Evolutionary conservation across 2,329 filamentous ascomycete genomes (phyloP), one percentile per base, ranked within the genome.

Genomic region (Esteya vermicola): DNA sequence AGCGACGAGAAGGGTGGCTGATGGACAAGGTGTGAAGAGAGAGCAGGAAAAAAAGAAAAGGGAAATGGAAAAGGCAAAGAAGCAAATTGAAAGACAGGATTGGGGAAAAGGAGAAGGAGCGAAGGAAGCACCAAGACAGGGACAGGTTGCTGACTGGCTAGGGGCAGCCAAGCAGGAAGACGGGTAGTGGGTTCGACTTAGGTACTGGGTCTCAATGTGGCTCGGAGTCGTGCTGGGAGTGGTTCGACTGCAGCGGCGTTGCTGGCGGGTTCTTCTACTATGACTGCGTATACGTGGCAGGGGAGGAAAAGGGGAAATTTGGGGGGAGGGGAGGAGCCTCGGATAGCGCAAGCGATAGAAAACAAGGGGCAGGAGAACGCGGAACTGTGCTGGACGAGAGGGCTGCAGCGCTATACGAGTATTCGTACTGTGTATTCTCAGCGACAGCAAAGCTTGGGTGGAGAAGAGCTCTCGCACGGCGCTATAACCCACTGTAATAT

Each of bases 241-340:
- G 36, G 36, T 32, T 38, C 36, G 36, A 32, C 19, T n/a, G n/a
- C n/a, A n/a, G n/a, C n/a, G n/a, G n/a, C n/a, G n/a, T n/a, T n/a
- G n/a, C n/a, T n/a, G n/a, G n/a, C n/a, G n/a, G n/a, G n/a, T n/a
- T n/a, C n/a, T n/a, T n/a, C n/a, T n/a, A n/a, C n/a, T n/a, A n/a
- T n/a, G 25, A 27, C 6, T 8, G 10, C 23, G 14, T 22, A 22
- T 38, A 31, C 25, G 19, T 38, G 28, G 20, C 27, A 32, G 14
- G 27, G 26, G 19, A 25, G 28, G n/a, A n/a, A 38, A 32, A 32
- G 36, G 36, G 36, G 36, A 38, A 38, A 38, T 32, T 38, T 38
- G 36, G 26, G 28, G 18, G 19, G 21, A 23, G 16, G 28, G 27
- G 27, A 32, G 28, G 35, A 36, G 36, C 22, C 27, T 36, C 22